Conservation (phyloP, 768 basidiomycete genomes). For the Panellus pusillus region DNA sequence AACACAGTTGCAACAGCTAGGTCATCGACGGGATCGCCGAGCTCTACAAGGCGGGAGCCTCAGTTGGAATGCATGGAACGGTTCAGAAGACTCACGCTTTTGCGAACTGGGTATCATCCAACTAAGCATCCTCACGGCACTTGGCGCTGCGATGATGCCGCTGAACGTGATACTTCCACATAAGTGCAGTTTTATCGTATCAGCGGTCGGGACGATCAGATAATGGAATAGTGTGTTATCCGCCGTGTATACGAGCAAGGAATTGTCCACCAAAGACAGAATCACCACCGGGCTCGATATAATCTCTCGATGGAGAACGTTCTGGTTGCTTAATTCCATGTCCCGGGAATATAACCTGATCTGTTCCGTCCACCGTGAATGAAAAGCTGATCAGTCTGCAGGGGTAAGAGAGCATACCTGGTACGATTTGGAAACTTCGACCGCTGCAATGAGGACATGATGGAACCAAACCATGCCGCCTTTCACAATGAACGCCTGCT, state of each 20-base stretch:
- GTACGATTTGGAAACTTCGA: conserved; percentile 77
- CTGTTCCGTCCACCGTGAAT: conserved; percentile 40
- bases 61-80: no score
- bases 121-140: conserved; percentile 84
- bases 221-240: conserved; percentile 95
- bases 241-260: conserved; percentile 88
- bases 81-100: conserved; percentile 63
- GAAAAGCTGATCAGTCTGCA: not conserved
- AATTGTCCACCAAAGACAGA: conserved; percentile 91
- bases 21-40: conserved; percentile 93
- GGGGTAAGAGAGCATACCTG: conserved; percentile 49
- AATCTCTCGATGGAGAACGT: conserved; percentile 78
- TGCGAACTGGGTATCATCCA: conserved; percentile 96
- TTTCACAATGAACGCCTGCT: conserved; percentile 81
- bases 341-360: conserved; percentile 94
- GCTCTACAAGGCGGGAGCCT: conserved; percentile 46
- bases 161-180: conserved; percentile 95
- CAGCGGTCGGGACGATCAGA: conserved; percentile 80
- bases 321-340: conserved; percentile 78
- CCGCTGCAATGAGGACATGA: conserved; percentile 88
- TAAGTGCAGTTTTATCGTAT: conserved; percentile 80
- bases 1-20: conserved; percentile 92
- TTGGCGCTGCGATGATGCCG: conserved; percentile 84
- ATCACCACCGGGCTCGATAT: conserved; percentile 79
- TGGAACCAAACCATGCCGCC: conserved; percentile 97